These are phyloP conservation scores for Aspergillus carlsbadensis DNA, from an alignment of 495 filamentous ascomycete genomes.

Conservation along the genomic window DNA sequence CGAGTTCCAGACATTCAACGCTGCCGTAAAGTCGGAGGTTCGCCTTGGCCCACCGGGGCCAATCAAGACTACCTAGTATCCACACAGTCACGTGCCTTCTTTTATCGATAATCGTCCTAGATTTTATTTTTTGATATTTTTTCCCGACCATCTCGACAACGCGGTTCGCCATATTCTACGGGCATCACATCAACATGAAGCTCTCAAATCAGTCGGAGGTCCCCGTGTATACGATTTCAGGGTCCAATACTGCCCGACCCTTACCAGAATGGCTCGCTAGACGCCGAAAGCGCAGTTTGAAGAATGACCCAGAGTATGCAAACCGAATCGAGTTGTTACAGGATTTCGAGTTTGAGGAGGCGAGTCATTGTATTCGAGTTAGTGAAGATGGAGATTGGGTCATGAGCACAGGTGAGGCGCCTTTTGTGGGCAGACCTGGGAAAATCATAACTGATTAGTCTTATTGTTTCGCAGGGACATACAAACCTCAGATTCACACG, in stretches of 20 bases:
- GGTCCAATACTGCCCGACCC: conserved; percentile 83
- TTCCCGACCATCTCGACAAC: conserved; percentile 4
- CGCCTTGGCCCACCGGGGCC: conserved; percentile 18
- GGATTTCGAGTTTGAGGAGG: conserved; percentile 98
- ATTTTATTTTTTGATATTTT: no score
- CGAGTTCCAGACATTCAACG: conserved; percentile 14
- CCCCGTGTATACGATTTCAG: conserved; percentile 94
- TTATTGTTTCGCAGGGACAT: conserved; percentile 53
- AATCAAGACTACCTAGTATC: conserved; percentile 15
- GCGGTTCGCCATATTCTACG: background rate
- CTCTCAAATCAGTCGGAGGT: conserved; percentile 83
- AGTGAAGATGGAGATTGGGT: conserved; percentile 98
- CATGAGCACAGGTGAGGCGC: conserved; percentile 76
- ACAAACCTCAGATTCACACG: conserved; percentile 96
- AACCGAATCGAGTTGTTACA: conserved; percentile 94
- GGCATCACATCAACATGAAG: conserved; percentile 61
- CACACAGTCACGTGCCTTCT: conserved; percentile 21
- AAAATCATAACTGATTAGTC: conserved; percentile 18
- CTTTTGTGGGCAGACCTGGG: background rate
- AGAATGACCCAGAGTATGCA: conserved; percentile 88
- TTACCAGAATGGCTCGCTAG: conserved; percentile 94
- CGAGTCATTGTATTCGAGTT: conserved; percentile 85
- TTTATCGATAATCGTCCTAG: conserved; percentile 20
- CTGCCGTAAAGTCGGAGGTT: conserved; percentile 16
- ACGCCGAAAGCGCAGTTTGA: conserved; percentile 88